Evolutionary conservation across 2,329 filamentous ascomycete species (phyloP).

Genomic region (Elsinoe ampelina): DNA sequence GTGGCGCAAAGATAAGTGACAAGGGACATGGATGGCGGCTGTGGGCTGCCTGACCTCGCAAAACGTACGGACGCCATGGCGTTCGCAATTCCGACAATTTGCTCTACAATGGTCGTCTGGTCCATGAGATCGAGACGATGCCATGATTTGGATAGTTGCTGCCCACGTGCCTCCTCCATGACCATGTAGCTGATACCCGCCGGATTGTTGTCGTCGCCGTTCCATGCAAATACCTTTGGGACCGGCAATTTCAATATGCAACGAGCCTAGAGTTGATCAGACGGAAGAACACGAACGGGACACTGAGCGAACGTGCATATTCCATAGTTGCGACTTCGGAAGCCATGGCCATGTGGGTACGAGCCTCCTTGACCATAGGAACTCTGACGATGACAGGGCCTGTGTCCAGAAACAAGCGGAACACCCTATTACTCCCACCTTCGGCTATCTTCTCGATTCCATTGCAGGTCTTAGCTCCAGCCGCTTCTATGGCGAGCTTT

Average conservation of each 20-base stretch:
- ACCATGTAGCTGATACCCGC: constrained; percentile 24
- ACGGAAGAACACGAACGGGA: too few relatives aligned
- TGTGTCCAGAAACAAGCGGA: background rate
- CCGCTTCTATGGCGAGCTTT: background rate
- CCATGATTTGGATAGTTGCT: constrained; percentile 17
- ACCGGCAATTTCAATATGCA: constrained; percentile 21
- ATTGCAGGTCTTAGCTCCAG: background rate
- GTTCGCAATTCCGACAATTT: too few relatives aligned
- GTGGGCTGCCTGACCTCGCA: too few relatives aligned
- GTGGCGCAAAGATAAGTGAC: too few relatives aligned
- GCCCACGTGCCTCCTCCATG: constrained; percentile 28
- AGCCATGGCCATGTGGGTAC: background rate
- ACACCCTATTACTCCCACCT: background rate
- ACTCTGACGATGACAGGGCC: background rate
- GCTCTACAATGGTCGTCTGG: too few relatives aligned
- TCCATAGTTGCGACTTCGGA: background rate
- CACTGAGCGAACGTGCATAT: background rate
- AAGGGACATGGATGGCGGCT: too few relatives aligned
- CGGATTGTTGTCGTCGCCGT: constrained; percentile 17
- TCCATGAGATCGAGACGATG: too few relatives aligned
- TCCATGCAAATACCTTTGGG: constrained; percentile 22
- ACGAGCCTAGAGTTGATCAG: background rate
- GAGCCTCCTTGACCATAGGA: background rate
- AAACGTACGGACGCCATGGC: too few relatives aligned
- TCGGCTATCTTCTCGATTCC: background rate